Evolutionary conservation across 2,329 filamentous ascomycete species (phyloP).

Genomic region (Sphaerulina vaccinii): DNA sequence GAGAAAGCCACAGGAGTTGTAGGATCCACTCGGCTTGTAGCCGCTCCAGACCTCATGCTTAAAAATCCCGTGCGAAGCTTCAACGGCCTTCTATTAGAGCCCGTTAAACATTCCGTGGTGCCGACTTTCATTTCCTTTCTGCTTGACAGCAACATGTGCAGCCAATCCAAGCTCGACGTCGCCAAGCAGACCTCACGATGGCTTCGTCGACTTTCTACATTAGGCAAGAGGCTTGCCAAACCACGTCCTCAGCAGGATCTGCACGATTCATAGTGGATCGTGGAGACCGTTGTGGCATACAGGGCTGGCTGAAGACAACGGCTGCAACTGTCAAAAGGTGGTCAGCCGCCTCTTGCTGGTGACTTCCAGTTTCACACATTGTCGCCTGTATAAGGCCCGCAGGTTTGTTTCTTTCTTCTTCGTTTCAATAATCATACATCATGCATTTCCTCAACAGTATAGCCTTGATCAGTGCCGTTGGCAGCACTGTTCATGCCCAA

Average conservation of each 20-base stretch:
- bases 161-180: constrained; percentile 1
- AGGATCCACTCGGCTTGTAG: constrained; percentile 12
- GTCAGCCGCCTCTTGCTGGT: constrained; percentile 9
- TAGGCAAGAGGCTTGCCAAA: neutral
- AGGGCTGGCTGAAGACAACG: constrained; percentile 9
- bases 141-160: neutral
- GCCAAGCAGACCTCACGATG: neutral
- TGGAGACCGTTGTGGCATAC: neutral
- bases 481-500: constrained; percentile 20
- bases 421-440: constrained; percentile 7
- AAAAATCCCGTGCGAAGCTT: constrained; percentile 1
- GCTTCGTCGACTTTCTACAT: constrained; percentile 6
- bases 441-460: constrained; percentile 21
- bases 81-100: constrained; percentile 6
- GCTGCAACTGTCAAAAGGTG: constrained; percentile 2
- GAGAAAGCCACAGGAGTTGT: constrained; percentile 3
- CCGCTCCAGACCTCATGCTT: constrained; percentile 6
- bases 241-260: constrained; percentile 2
- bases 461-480: constrained; percentile 19
- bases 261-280: neutral
- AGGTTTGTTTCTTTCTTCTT: constrained; percentile 2
- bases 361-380: constrained; percentile 1
- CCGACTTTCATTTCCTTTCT: constrained; percentile 9
- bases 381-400: constrained; percentile 11
- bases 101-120: neutral